phyloP scores from a whole-genome alignment of 345 rosid species.

The Arabidopsis thaliana region TAIR10.1 NC_003074.8:17752001-17752500 shows the following conservation, averaged over 20 bases:
- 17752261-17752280: conserved; percentile 20
- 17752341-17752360: conserved; percentile 8
- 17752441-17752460: background rate
- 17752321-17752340: conserved; percentile 1
- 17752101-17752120: conserved; percentile 57
- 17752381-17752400: background rate
- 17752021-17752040: conserved; percentile 36
- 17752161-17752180: conserved; percentile 60
- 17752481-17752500: conserved; percentile 7
- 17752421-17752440: background rate
- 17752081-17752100: conserved; percentile 61
- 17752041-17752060: conserved; percentile 42
- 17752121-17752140: conserved; percentile 56
- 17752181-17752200: conserved; percentile 61
- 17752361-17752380: conserved; percentile 15
- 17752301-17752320: conserved; percentile 23
- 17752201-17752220: conserved; percentile 77
- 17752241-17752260: conserved; percentile 49
- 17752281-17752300: conserved; percentile 38
- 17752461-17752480: background rate
- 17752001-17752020: conserved; percentile 50
- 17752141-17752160: conserved; percentile 59
- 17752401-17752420: background rate
- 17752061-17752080: conserved; percentile 48
- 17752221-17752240: conserved; percentile 71